A percentile compares a stretch with the other conserved stretches of the same genome.
Evolutionary conservation across 192 early-diverging fungal species (phyloP).

Genomic region (Jimgerdemannia lactiflua): DNA sequence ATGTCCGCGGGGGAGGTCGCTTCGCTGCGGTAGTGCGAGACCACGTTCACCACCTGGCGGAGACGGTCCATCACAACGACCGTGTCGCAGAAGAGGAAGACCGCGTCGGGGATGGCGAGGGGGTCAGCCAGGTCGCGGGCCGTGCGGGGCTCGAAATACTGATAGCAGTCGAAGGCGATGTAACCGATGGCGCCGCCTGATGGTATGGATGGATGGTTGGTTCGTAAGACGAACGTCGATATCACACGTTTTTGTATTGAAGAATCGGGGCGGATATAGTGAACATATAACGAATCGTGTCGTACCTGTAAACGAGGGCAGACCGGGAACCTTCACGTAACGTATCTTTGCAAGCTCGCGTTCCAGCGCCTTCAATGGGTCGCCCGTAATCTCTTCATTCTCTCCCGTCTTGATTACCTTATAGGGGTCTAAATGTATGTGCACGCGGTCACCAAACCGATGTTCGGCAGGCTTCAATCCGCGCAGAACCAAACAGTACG

Average conservation of each 20-base stretch:
- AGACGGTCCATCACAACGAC: constrained; percentile 96
- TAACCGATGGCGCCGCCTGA: constrained; percentile 96
- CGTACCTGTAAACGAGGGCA: constrained; percentile 82
- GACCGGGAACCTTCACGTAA: constrained; percentile 77
- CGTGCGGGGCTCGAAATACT: constrained; percentile 96
- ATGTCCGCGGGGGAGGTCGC: constrained; percentile 51
- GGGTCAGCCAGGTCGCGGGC: constrained; percentile 78
- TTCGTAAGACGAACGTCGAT: not conserved
- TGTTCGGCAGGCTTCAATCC: too few relatives aligned
- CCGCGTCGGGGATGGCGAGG: constrained; percentile 86
- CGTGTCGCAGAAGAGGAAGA: constrained; percentile 95
- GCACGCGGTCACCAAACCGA: not conserved
- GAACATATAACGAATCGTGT: not conserved
- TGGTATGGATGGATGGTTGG: not conserved
- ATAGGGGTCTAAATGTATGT: constrained; percentile 66
- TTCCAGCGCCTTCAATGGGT: constrained; percentile 86
- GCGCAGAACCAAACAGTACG: too few relatives aligned
- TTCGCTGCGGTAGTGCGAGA: constrained; percentile 81
- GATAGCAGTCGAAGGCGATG: constrained; percentile 95
- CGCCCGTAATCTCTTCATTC: constrained; percentile 66
- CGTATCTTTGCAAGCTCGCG: constrained; percentile 74
- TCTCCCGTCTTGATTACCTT: constrained; percentile 79
- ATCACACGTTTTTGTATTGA: not conserved
- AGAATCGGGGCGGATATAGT: too few relatives aligned
- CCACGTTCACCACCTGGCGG: constrained; percentile 87